Percentiles rank a stretch among this genome's conserved stretches.
Evolutionary conservation across 495 filamentous ascomycete genomes (phyloP).

Genomic region (Friedmanniomyces endolithicus): DNA sequence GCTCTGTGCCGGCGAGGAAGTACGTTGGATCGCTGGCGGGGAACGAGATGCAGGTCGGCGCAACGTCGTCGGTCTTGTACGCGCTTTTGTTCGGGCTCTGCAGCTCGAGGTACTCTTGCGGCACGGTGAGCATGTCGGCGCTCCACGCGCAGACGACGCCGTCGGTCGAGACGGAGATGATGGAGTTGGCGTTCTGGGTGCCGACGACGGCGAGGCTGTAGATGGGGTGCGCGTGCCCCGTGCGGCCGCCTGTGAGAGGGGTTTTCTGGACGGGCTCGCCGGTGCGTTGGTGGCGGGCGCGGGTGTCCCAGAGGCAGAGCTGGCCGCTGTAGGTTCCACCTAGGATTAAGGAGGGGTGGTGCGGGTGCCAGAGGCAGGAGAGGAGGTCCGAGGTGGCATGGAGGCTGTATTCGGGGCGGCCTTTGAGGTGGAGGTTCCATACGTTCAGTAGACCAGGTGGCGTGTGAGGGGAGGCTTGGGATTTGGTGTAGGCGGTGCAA

Average conservation of each 20-base stretch:
- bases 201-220: constrained; percentile 92
- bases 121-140: constrained; percentile 90
- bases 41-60: constrained; percentile 95
- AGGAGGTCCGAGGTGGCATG: constrained; percentile 93
- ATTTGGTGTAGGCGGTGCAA: constrained; percentile 90
- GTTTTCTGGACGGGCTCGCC: constrained; percentile 82
- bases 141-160: constrained; percentile 94
- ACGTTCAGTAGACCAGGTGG: constrained; percentile 89
- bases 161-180: constrained; percentile 90
- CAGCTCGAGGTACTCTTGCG: constrained; percentile 82
- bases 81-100: constrained; percentile 63
- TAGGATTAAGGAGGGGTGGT: constrained; percentile 89
- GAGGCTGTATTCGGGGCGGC: constrained; percentile 89
- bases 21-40: constrained; percentile 91
- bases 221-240: constrained; percentile 76
- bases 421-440: constrained; percentile 91
- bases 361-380: constrained; percentile 90
- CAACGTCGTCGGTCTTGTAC: constrained; percentile 80
- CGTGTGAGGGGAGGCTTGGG: constrained; percentile 86
- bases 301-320: constrained; percentile 96
- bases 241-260: constrained; percentile 73
- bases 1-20: constrained; percentile 92
- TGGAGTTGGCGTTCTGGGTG: constrained; percentile 97
- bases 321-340: constrained; percentile 93
- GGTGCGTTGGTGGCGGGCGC: constrained; percentile 49